These are phyloP conservation scores for Neopestalotiopsis clavispora DNA, from an alignment of 2,329 filamentous ascomycete species.

Conservation along the genomic window DNA sequence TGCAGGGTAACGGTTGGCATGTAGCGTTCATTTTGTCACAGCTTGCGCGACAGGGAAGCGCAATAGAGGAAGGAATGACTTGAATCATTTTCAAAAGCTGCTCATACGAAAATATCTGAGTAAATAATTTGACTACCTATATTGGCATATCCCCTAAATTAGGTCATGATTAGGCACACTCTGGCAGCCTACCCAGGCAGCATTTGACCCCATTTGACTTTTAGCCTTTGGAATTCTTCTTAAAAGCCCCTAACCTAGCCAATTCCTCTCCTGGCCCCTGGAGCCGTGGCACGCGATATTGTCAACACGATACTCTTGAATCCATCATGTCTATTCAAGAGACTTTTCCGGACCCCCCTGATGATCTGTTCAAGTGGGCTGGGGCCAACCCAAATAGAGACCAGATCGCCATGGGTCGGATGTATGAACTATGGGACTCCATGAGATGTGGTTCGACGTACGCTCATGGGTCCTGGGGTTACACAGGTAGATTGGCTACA, in stretches of 20 bases:
- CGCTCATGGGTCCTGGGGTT: slow-evolving; percentile 3
- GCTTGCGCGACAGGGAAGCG: too few species aligned
- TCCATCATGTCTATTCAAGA: slow-evolving; percentile 2
- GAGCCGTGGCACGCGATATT: neutral
- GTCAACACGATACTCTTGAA: neutral
- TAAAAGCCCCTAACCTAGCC: neutral
- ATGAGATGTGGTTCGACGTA: neutral
- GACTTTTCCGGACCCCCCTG: neutral
- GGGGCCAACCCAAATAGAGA: neutral
- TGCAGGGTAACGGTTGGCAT: too few species aligned
- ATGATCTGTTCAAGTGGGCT: slow-evolving; percentile 1
- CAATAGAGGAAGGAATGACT: too few species aligned
- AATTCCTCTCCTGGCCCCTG: neutral
- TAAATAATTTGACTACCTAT: too few species aligned
- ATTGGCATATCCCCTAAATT: too few species aligned
- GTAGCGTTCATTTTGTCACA: too few species aligned
- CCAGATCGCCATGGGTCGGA: neutral
- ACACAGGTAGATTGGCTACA: slow-evolving; percentile 1
- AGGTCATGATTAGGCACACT: too few species aligned
- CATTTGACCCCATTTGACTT: too few species aligned
- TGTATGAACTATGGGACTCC: neutral
- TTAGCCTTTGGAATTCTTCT: too few species aligned
- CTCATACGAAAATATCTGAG: too few species aligned
- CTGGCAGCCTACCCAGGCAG: neutral
- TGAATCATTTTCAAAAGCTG: too few species aligned